Conservation (phyloP, 2,329 filamentous ascomycete genomes). For the Paramyrothecium sp. region DNA sequence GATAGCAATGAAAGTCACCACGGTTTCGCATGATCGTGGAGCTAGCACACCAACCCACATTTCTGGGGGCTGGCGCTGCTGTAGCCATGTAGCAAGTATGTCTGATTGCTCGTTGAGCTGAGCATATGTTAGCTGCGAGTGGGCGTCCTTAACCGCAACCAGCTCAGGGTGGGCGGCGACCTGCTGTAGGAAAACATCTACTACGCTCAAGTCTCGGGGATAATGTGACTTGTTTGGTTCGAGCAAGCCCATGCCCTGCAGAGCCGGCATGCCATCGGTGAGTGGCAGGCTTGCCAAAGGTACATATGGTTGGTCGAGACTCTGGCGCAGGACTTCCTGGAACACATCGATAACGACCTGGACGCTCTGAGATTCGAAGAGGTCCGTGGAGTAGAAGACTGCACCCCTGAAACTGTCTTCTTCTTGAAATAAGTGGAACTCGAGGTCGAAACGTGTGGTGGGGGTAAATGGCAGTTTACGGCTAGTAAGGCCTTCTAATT, state of each 20-base stretch:
- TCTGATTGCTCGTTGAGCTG: slow-evolving; percentile 5
- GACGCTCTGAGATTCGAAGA: slow-evolving; percentile 4
- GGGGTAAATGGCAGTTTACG: not conserved
- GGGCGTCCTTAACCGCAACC: slow-evolving; percentile 8
- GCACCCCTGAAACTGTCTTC: slow-evolving; percentile 2
- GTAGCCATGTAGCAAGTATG: slow-evolving; percentile 4
- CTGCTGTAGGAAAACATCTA: slow-evolving; percentile 6
- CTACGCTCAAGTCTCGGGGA: slow-evolving; percentile 7
- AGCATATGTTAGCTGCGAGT: slow-evolving; percentile 3
- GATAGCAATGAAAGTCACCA: slow-evolving; percentile 10
- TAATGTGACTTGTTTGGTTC: slow-evolving; percentile 3
- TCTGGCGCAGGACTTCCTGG: not conserved
- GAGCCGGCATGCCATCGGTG: not conserved
- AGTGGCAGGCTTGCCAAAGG: not conserved
- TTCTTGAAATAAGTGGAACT: slow-evolving; percentile 12
- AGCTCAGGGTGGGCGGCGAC: not conserved
- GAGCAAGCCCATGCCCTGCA: slow-evolving; percentile 3
- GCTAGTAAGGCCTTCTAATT: slow-evolving; percentile 5
- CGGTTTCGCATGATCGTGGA: slow-evolving; percentile 9
- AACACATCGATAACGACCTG: not conserved
- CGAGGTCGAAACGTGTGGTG: slow-evolving; percentile 12
- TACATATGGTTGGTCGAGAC: not conserved
- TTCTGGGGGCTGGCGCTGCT: not conserved
- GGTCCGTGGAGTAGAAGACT: slow-evolving; percentile 9
- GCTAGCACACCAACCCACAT: slow-evolving; percentile 9